These are phyloP conservation scores for Fraxinus velutina DNA, from an alignment of 305 asterid species.

Conservation along the genomic window DNA sequence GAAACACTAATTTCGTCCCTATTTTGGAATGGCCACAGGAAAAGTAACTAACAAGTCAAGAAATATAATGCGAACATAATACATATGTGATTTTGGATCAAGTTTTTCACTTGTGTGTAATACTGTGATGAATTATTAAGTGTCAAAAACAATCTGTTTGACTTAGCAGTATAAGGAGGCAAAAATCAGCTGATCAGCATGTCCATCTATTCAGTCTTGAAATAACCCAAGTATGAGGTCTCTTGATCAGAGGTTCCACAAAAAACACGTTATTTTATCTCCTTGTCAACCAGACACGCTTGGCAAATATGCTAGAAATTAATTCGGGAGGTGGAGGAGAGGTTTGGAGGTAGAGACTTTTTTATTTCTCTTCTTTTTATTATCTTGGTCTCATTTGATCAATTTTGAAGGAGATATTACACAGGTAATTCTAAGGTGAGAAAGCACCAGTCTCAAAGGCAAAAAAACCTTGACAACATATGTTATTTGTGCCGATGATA, in stretches of 20 bases:
- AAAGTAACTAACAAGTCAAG: constrained; percentile 2
- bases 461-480: background rate
- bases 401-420: background rate
- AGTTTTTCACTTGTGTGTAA: constrained; percentile 14
- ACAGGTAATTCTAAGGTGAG: constrained; percentile 2
- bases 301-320: background rate
- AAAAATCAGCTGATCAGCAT: constrained; percentile 5
- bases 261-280: background rate
- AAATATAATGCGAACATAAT: background rate
- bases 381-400: background rate
- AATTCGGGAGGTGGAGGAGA: background rate
- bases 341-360: background rate
- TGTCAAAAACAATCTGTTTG: background rate
- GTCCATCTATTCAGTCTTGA: background rate
- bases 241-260: background rate
- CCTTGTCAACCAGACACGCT: background rate
- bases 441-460: background rate
- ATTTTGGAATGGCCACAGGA: constrained; percentile 17
- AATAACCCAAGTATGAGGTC: background rate
- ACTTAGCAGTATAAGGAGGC: constrained; percentile 14
- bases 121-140: background rate
- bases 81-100: background rate
- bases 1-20: constrained; percentile 16
- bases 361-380: background rate
- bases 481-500: background rate